phyloP scores from a whole-genome alignment of 106 monocot genomes.

The Phalaenopsis aphrodite region DNA sequence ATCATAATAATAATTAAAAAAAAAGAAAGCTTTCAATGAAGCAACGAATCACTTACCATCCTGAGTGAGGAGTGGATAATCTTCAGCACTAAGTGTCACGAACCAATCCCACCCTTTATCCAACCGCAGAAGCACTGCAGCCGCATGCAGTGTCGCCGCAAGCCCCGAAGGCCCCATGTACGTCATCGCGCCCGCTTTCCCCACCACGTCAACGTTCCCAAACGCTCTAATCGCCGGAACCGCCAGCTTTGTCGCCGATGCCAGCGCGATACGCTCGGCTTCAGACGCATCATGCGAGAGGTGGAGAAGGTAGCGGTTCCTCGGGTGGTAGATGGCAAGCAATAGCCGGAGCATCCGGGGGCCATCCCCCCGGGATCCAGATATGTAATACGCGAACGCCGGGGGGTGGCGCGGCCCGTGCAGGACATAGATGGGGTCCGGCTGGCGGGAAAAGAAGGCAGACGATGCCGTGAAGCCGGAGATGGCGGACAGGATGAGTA shows the following conservation, averaged over 20 bases:
- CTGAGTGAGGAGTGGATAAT: constrained; percentile 62
- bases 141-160: constrained; percentile 44
- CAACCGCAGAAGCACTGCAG: constrained; percentile 40
- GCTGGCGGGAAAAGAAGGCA: constrained; percentile 7
- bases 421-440: constrained; percentile 6
- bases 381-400: constrained; percentile 59
- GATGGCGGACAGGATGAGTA: constrained; percentile 45
- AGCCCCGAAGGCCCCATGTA: constrained; percentile 48
- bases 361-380: constrained; percentile 36
- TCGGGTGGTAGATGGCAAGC: constrained; percentile 59
- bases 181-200: constrained; percentile 41
- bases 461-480: constrained; percentile 41
- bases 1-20: too few species aligned
- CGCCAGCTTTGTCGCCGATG: constrained; percentile 9
- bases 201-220: constrained; percentile 61
- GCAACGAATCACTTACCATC: constrained; percentile 35
- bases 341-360: constrained; percentile 36
- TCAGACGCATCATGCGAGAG: constrained; percentile 37
- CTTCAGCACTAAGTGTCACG: constrained; percentile 49
- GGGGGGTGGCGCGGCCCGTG: constrained; percentile 19
- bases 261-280: constrained; percentile 30
- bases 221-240: constrained; percentile 34
- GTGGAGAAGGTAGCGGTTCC: constrained; percentile 55
- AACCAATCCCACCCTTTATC: constrained; percentile 70
- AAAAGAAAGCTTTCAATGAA: neutral